Conservation (phyloP, 129 eudicot species). For the Lactuca saligna region DNA sequence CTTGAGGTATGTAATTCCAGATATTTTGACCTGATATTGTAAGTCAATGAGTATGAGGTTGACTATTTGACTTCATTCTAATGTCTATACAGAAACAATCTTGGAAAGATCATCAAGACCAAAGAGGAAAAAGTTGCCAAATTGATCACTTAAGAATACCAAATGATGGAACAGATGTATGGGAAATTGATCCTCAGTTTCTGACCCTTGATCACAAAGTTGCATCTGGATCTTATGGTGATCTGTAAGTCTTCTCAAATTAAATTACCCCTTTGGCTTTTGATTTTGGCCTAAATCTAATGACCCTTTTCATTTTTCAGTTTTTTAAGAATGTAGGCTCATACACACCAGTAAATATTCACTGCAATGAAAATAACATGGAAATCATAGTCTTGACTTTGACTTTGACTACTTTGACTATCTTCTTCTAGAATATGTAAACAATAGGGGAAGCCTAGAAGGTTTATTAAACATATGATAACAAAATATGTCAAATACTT, state of each 20-base stretch:
- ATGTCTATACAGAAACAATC: constrained; percentile 56
- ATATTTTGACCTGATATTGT: background rate
- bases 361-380: too few species aligned
- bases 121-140: constrained; percentile 33
- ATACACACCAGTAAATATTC: too few species aligned
- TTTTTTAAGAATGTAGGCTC: background rate
- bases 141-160: constrained; percentile 68
- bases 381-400: too few species aligned
- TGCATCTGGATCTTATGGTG: constrained; percentile 98
- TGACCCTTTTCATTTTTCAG: background rate
- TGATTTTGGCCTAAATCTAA: background rate
- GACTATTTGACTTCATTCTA: background rate
- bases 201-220: constrained; percentile 76
- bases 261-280: background rate
- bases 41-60: background rate
- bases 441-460: background rate
- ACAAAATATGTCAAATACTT: background rate
- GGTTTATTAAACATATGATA: background rate
- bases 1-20: constrained; percentile 61
- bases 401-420: background rate
- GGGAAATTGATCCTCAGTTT: constrained; percentile 88
- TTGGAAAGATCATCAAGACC: constrained; percentile 56
- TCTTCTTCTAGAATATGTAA: background rate
- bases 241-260: constrained; percentile 62
- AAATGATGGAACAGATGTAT: constrained; percentile 92